These are phyloP conservation scores for Tremella mesenterica DNA, from an alignment of 768 basidiomycete genomes.

Conservation along the genomic window DNA sequence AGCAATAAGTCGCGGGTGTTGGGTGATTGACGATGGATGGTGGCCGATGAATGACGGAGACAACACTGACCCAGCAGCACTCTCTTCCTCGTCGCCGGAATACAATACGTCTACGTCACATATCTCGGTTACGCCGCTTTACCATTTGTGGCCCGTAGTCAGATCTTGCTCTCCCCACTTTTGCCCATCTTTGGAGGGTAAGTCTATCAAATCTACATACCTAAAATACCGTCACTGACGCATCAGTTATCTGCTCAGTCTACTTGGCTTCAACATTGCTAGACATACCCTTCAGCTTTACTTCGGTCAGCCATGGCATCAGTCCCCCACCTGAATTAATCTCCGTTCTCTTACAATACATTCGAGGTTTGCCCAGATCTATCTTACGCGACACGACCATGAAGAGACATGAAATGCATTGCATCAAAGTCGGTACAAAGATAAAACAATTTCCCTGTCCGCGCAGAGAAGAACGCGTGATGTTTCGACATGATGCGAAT, in stretches of 20 bases:
- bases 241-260: slow-evolving; percentile 32
- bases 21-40: neutral
- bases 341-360: too few species aligned
- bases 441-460: too few species aligned
- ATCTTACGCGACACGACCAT: too few species aligned
- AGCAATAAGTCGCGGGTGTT: too few species aligned
- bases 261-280: slow-evolving; percentile 86
- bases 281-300: slow-evolving; percentile 70
- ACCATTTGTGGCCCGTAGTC: slow-evolving; percentile 86
- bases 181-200: slow-evolving; percentile 79
- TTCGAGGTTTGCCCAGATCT: too few species aligned
- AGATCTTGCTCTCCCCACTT: slow-evolving; percentile 81
- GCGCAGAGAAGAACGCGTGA: too few species aligned
- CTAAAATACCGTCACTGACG: slow-evolving; percentile 49
- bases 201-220: slow-evolving; percentile 45
- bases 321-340: too few species aligned
- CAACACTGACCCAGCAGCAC: too few species aligned
- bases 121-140: slow-evolving; percentile 70
- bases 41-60: too few species aligned
- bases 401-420: too few species aligned
- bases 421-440: too few species aligned
- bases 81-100: slow-evolving; percentile 75
- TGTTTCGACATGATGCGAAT: too few species aligned
- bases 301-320: slow-evolving; percentile 51
- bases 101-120: slow-evolving; percentile 82